A percentile compares a stretch with the other conserved stretches of the same genome.
These are phyloP conservation scores for Dactylellina leptospora DNA, from an alignment of 2,329 filamentous ascomycete species.

Conservation along the genomic window DNA sequence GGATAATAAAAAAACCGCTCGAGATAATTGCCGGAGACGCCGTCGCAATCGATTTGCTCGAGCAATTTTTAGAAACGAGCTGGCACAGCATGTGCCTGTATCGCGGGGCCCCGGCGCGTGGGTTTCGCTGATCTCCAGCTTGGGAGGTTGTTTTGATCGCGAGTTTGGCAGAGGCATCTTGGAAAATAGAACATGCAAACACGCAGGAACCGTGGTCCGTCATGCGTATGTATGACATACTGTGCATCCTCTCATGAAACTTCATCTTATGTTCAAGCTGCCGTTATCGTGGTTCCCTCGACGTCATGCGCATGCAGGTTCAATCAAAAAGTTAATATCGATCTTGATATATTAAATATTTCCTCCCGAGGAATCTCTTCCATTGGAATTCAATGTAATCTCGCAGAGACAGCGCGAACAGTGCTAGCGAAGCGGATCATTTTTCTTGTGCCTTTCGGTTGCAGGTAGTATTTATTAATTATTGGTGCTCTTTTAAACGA, in stretches of 20 bases:
- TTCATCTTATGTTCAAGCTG: not conserved
- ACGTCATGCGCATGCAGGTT: constrained; percentile 20
- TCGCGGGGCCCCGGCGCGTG: no score
- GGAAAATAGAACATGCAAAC: not conserved
- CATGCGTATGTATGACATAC: constrained; percentile 10
- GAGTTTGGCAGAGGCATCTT: constrained; percentile 12
- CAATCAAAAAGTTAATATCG: constrained; percentile 27
- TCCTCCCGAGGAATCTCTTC: constrained; percentile 35
- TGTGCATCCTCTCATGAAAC: not conserved
- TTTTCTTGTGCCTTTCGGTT: constrained; percentile 29
- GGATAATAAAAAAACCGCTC: not conserved
- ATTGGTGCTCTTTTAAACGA: constrained; percentile 25
- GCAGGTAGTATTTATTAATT: not conserved
- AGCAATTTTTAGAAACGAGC: constrained; percentile 1
- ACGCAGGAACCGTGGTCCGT: constrained; percentile 4
- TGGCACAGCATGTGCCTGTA: no score
- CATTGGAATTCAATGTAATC: constrained; percentile 30
- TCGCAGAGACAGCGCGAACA: not conserved
- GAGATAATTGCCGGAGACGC: not conserved
- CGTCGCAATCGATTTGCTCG: constrained; percentile 3
- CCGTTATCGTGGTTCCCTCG: constrained; percentile 1
- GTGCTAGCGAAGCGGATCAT: constrained; percentile 14
- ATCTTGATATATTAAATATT: constrained; percentile 1
- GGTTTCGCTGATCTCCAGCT: constrained; percentile 9
- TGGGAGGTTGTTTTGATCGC: constrained; percentile 29